phyloP scores from a whole-genome alignment of 495 filamentous ascomycete genomes.

The Talaromyces borbonicus region DNA sequence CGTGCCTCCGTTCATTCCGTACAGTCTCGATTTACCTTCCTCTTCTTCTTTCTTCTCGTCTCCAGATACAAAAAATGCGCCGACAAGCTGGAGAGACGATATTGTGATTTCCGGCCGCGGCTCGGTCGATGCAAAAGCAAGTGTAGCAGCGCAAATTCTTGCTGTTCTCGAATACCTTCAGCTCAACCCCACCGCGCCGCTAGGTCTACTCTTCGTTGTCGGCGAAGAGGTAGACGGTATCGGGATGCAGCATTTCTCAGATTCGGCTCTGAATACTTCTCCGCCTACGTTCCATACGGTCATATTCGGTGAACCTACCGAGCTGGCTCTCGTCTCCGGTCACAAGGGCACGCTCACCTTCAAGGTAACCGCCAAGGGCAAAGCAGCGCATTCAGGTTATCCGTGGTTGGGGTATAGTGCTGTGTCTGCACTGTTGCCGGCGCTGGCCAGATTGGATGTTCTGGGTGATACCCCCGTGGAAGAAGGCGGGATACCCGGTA shows the following conservation, averaged over 20 bases:
- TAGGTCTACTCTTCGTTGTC: slow-evolving; percentile 80
- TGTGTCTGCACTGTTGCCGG: slow-evolving; percentile 61
- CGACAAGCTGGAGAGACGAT: slow-evolving; percentile 27
- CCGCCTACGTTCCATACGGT: slow-evolving; percentile 48
- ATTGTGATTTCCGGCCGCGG: slow-evolving; percentile 63
- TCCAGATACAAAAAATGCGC: neutral
- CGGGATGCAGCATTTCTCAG: slow-evolving; percentile 60
- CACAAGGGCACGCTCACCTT: slow-evolving; percentile 77
- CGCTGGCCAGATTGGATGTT: slow-evolving; percentile 49
- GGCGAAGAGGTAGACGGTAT: slow-evolving; percentile 75
- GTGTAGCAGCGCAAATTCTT: slow-evolving; percentile 68
- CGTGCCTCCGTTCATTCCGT: slow-evolving; percentile 57
- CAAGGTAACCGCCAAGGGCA: slow-evolving; percentile 55
- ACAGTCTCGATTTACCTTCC: slow-evolving; percentile 22
- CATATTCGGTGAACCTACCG: slow-evolving; percentile 88
- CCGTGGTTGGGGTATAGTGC: slow-evolving; percentile 76
- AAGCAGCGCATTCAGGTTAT: slow-evolving; percentile 82
- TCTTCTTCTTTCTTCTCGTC: slow-evolving; percentile 18
- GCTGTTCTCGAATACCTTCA: slow-evolving; percentile 54
- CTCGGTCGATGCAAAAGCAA: slow-evolving; percentile 81
- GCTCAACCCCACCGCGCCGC: slow-evolving; percentile 24
- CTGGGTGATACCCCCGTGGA: slow-evolving; percentile 34
- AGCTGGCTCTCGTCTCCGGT: slow-evolving; percentile 72
- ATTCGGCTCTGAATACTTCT: slow-evolving; percentile 24
- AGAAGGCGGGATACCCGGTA: slow-evolving; percentile 53